Evolutionary conservation across 169 alveolate species (phyloP).

Genomic region (Eimeria tenella): DNA sequence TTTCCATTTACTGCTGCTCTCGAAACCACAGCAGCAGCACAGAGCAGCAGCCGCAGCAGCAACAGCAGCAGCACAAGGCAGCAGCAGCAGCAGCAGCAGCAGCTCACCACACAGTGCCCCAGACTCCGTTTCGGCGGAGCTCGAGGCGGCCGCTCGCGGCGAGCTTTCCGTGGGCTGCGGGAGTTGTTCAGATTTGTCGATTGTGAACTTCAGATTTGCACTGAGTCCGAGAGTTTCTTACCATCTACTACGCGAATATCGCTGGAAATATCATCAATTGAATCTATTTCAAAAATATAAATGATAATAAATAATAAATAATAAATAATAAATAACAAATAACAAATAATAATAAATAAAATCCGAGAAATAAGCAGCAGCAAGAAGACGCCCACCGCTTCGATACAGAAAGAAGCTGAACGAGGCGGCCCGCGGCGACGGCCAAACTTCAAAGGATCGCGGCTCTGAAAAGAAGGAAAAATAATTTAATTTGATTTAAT

Average conservation of each 20-base stretch:
- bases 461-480: not conserved
- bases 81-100: not conserved
- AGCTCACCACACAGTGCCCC: constrained; percentile 79
- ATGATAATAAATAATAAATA: not conserved
- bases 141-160: constrained; percentile 91
- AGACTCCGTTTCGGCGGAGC: constrained; percentile 81
- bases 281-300: constrained; percentile 76
- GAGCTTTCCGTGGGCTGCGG: constrained; percentile 84
- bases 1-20: too few species aligned
- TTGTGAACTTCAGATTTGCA: too few species aligned
- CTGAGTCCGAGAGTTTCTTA: constrained; percentile 40
- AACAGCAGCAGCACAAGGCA: too few species aligned
- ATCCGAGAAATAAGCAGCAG: too few species aligned
- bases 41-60: not conserved
- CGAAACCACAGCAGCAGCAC: too few species aligned
- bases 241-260: constrained; percentile 93
- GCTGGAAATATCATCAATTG: constrained; percentile 91
- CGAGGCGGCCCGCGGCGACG: not conserved
- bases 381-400: not conserved
- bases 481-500: not conserved
- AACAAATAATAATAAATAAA: not conserved
- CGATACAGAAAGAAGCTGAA: constrained; percentile 66
- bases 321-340: not conserved
- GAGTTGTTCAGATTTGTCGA: not conserved
- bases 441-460: not conserved